A percentile compares a stretch with the other conserved stretches of the same genome.
Evolutionary conservation across 2,329 filamentous ascomycete species (phyloP).

Genomic region (Monosporascus sp.): DNA sequence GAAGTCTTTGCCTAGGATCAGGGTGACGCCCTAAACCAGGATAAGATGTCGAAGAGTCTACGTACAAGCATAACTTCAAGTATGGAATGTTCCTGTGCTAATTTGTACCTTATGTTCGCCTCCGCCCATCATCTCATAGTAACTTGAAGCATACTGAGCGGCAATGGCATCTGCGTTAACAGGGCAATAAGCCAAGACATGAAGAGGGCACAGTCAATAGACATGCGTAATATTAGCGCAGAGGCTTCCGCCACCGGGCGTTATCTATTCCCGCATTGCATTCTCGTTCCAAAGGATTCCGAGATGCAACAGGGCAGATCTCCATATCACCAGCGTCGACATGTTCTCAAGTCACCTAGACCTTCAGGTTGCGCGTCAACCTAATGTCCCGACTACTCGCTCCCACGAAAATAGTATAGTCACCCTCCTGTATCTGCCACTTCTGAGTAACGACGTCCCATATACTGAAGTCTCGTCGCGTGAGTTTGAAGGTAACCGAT

Average conservation of each 20-base stretch:
- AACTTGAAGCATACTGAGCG: too few species aligned
- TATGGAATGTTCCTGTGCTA: too few species aligned
- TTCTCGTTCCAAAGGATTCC: too few species aligned
- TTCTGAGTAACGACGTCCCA: constrained; percentile 57
- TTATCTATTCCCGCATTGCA: background rate
- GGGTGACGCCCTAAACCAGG: too few species aligned
- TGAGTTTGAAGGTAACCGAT: constrained; percentile 49
- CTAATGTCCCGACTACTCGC: constrained; percentile 42
- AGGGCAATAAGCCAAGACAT: too few species aligned
- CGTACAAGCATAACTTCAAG: too few species aligned
- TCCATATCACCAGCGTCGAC: background rate
- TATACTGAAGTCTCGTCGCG: constrained; percentile 57
- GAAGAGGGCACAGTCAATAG: too few species aligned
- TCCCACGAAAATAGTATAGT: constrained; percentile 38
- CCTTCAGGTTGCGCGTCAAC: constrained; percentile 28
- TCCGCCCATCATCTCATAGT: too few species aligned
- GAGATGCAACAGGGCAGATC: background rate
- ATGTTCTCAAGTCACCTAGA: constrained; percentile 6
- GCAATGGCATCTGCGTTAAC: too few species aligned
- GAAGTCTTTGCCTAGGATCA: too few species aligned
- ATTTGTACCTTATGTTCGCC: too few species aligned
- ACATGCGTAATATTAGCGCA: background rate
- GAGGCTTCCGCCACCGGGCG: background rate
- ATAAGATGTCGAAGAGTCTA: too few species aligned
- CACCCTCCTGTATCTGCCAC: constrained; percentile 50